A percentile compares a stretch with the other conserved stretches of the same genome.
Conservation (phyloP, 495 filamentous ascomycete species). For the Neurospora pannonica region DNA sequence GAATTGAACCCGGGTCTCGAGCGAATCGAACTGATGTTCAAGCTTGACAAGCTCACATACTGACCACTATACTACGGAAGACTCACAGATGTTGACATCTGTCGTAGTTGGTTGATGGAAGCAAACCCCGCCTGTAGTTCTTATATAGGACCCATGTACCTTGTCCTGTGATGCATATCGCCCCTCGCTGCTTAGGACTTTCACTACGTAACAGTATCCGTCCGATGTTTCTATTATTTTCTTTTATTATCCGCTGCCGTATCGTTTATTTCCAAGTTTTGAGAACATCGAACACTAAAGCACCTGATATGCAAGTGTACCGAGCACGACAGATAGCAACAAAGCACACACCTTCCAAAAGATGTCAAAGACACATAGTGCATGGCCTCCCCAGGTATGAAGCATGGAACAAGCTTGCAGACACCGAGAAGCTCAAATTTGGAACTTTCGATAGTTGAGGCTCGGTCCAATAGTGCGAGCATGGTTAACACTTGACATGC, state of each 20-base stretch:
- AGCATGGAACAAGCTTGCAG: neutral
- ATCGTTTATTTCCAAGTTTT: too few species aligned
- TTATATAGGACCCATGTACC: too few species aligned
- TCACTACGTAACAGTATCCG: too few species aligned
- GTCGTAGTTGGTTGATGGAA: neutral
- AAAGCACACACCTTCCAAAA: neutral
- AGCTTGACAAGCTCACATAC: neutral
- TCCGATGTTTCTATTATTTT: too few species aligned
- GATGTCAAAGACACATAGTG: neutral
- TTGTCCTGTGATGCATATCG: too few species aligned
- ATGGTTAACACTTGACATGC: neutral
- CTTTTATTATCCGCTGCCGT: too few species aligned
- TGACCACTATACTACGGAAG: neutral
- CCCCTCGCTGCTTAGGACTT: too few species aligned
- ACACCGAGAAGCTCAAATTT: neutral
- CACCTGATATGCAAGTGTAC: neutral
- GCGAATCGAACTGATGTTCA: neutral
- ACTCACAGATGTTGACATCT: neutral
- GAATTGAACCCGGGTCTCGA: neutral
- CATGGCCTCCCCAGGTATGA: neutral
- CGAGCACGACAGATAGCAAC: neutral
- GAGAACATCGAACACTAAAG: neutral
- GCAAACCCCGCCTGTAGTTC: rapidly evolving
- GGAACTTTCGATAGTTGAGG: neutral
- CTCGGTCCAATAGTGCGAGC: neutral